Evolutionary conservation across 495 filamentous ascomycete genomes (phyloP).

Genomic region (Podospora conica): DNA sequence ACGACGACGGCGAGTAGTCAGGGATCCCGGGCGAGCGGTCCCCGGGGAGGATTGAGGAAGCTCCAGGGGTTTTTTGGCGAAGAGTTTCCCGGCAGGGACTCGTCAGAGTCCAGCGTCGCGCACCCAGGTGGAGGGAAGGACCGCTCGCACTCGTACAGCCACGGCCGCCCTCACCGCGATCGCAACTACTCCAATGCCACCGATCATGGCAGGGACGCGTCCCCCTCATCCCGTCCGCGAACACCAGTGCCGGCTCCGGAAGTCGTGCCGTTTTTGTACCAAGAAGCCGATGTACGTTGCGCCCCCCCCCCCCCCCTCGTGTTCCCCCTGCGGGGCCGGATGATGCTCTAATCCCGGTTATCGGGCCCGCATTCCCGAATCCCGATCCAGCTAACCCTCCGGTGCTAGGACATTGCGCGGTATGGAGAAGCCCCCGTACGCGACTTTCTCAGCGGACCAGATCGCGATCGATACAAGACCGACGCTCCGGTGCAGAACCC

Average conservation of each 20-base stretch:
- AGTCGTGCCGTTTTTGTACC: conserved; percentile 92
- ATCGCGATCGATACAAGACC: conserved; percentile 56
- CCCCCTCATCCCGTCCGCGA: conserved; percentile 66
- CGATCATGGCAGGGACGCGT: conserved; percentile 54
- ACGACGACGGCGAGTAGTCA: conserved; percentile 82
- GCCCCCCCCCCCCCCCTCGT: conserved; percentile 3
- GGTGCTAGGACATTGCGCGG: conserved; percentile 63
- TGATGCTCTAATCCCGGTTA: not conserved
- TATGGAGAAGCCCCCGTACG: conserved; percentile 80
- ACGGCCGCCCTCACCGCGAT: conserved; percentile 52
- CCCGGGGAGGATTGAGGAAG: conserved; percentile 61
- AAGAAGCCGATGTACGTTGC: conserved; percentile 68
- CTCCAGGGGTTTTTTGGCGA: conserved; percentile 84
- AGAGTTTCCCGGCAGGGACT: conserved; percentile 63
- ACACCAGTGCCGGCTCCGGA: conserved; percentile 88
- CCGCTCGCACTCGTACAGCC: conserved; percentile 53
- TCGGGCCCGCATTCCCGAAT: not conserved
- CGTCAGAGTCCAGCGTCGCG: conserved; percentile 66
- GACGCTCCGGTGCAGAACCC: conserved; percentile 36
- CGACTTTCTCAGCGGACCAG: conserved; percentile 61
- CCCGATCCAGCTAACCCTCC: conserved; percentile 12
- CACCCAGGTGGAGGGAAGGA: conserved; percentile 46
- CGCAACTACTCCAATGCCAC: conserved; percentile 72
- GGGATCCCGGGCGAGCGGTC: conserved; percentile 74
- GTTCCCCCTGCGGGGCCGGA: not conserved